Evolutionary conservation across 2,329 filamentous ascomycete species (phyloP).

Genomic region (Botrytis fragariae): DNA sequence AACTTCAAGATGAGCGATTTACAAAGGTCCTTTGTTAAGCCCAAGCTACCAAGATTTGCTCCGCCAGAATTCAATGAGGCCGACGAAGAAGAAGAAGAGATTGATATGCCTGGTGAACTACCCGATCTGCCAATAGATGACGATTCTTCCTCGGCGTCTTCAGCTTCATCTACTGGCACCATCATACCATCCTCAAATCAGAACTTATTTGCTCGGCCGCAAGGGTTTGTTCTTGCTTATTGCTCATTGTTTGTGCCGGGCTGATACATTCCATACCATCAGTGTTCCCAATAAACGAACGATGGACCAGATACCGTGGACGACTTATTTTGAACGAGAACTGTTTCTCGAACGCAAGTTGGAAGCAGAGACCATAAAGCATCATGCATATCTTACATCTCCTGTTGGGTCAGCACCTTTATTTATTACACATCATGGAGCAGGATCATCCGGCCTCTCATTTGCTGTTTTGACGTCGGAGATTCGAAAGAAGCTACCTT

Average conservation of each 20-base stretch:
- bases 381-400: slow-evolving; percentile 87
- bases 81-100: slow-evolving; percentile 48
- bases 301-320: slow-evolving; percentile 60
- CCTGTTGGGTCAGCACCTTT: slow-evolving; percentile 71
- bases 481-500: slow-evolving; percentile 72
- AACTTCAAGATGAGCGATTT: slow-evolving; percentile 68
- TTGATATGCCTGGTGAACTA: slow-evolving; percentile 39
- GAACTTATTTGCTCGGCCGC: slow-evolving; percentile 69
- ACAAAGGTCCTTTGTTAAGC: slow-evolving; percentile 74
- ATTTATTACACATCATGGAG: slow-evolving; percentile 93
- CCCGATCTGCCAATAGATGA: slow-evolving; percentile 50
- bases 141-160: slow-evolving; percentile 70
- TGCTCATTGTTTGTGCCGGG: background rate
- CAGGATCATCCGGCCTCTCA: slow-evolving; percentile 86
- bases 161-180: slow-evolving; percentile 86
- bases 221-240: slow-evolving; percentile 52
- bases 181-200: slow-evolving; percentile 75
- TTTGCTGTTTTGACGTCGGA: slow-evolving; percentile 81
- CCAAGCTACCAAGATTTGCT: slow-evolving; percentile 64
- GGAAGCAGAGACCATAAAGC: slow-evolving; percentile 51
- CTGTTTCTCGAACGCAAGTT: slow-evolving; percentile 62
- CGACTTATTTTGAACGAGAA: slow-evolving; percentile 86
- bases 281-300: slow-evolving; percentile 37
- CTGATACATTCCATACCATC: slow-evolving; percentile 22
- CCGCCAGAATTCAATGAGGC: slow-evolving; percentile 52